Base-by-base conservation (phyloP, 345 rosid species). In the Pistacia vera region DNA sequence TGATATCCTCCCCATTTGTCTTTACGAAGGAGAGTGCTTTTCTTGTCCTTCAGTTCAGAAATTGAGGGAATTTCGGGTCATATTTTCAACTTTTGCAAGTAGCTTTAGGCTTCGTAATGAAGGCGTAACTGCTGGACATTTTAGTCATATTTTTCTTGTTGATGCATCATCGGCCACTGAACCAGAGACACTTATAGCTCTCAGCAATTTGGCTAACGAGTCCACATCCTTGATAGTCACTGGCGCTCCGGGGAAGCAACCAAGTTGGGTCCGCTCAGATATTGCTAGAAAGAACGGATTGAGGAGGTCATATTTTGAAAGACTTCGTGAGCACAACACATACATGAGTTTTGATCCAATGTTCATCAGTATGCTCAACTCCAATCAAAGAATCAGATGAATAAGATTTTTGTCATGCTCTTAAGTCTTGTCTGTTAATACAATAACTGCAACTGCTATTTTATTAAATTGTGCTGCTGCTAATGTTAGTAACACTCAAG, bases 151-250 rank as follows among this genome's bases (percentile, higher is more conserved):
- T 28, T 81, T 81, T 30, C 25, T 85, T 73, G 70, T 83, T 54
- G 86, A 83, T 60, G 83, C 86, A 18, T 83, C 86, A 0, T 74
- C 71, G 3, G 81, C 80, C 10, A 81, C 78, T 16, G 88, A 85
- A 48, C 88, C 88, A 3, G 84, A 83, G 78, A 75, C 75, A 28
- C 74, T 83, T 80, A 78, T 85, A 56, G 54, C 88, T 12, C 58
- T 85, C 44, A 80, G 80, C 52, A 81, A 83, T 67, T 74, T 85
- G 18, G 83, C 79, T 9, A 35, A 41, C 55, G 79, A 82, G 59
- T 25, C 48, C 8, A 85, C 88, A 2, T 48, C 69, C 0, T 77
- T 85, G 4, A 28, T 85, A 54, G 84, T 82, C 13, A 77, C 79
- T 9, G 84, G 88, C 68, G 38, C 75, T 25, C 74, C 76, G 4